Base-by-base conservation (phyloP, 2,329 filamentous ascomycete species). In the Ascochyta pisi region DNA sequence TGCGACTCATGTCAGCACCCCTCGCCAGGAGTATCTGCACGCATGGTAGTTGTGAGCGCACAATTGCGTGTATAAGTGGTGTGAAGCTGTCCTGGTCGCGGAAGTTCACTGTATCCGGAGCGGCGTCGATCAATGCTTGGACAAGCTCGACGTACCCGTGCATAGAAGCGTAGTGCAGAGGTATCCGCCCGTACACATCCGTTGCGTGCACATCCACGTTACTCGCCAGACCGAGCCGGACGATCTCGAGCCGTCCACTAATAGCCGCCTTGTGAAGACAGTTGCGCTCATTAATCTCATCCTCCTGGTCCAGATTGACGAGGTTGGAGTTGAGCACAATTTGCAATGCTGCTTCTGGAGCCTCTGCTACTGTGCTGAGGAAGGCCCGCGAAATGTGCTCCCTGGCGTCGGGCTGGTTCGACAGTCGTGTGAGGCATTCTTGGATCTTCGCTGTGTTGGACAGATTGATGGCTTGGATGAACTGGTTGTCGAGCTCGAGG, bases 31-130 rank as follows among this genome's bases (percentile, higher is more conserved):
- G 83, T 48, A 86, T 84, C 71, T 91, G 83, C 3, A 96, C 92
- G 71, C 92, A 96, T 44, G 87, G 83, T 19, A 94, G 80, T 58
- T 95, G 89, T 23, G 90, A 88, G 69, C 96, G 92, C 49, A 96
- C 93, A 61, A 98, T 97, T 39, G 92, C 90, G 76, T 98, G 95
- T 54, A 99, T 95, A 41, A 99, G 80, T 0, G 95, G 93, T 0
- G 94, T 98, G 74, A 96, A 99, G 76, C 96, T 97, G 78, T 99
- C 94, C 71, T 98, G 91, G 70, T 99, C 95, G 71, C 93, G 93
- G 37, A 89, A 81, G 71, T 98, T 88, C 58, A 98, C 89, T 0
- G 92, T 96, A 19, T 86, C 81, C 4, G 86, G 85, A 42, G 89
- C 87, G 22, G 85, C 86, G 61, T 83, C 79, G 46, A 96, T 79